These are phyloP conservation scores for Naematelia encephala DNA, from an alignment of 768 basidiomycete genomes.

Conservation along the genomic window DNA sequence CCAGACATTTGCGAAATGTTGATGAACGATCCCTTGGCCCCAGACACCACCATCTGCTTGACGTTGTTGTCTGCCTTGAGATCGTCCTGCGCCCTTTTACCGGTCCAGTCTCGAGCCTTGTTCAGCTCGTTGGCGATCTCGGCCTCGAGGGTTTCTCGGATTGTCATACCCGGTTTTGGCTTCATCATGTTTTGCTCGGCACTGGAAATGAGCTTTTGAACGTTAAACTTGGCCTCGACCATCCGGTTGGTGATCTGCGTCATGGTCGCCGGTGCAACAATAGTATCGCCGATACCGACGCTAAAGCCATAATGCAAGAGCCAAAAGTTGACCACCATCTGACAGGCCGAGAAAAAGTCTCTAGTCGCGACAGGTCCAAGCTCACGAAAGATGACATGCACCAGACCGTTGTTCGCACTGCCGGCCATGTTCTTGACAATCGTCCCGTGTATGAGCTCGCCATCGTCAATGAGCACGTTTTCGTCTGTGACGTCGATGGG, in stretches of 20 bases:
- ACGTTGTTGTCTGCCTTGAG: slow-evolving; percentile 99
- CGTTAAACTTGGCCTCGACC: slow-evolving; percentile 71
- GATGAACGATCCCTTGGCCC: slow-evolving; percentile 93
- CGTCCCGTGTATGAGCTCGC: slow-evolving; percentile 89
- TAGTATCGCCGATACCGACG: slow-evolving; percentile 98
- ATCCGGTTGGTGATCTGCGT: slow-evolving; percentile 77
- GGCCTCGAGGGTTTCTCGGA: slow-evolving; percentile 96
- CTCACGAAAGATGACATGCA: slow-evolving; percentile 96
- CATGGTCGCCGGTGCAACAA: slow-evolving; percentile 89
- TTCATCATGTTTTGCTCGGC: slow-evolving; percentile 84
- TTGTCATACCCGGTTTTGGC: slow-evolving; percentile 94
- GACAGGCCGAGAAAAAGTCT: slow-evolving; percentile 85
- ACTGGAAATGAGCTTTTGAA: slow-evolving; percentile 72
- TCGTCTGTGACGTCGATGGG: slow-evolving; percentile 85
- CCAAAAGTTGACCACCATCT: slow-evolving; percentile 97
- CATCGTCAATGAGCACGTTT: slow-evolving; percentile 93
- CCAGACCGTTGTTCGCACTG: slow-evolving; percentile 79
- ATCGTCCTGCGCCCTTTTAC: slow-evolving; percentile 93
- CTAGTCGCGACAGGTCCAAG: slow-evolving; percentile 90
- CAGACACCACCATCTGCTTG: slow-evolving; percentile 99
- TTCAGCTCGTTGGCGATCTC: slow-evolving; percentile 87
- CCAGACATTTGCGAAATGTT: slow-evolving; percentile 99
- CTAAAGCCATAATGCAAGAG: slow-evolving; percentile 98
- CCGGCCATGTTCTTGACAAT: slow-evolving; percentile 99
- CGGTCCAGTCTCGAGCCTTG: slow-evolving; percentile 88